These are phyloP conservation scores for Trypanosoma brucei DNA, from an alignment of 208 protist genomes.

Conservation along the genomic window DNA sequence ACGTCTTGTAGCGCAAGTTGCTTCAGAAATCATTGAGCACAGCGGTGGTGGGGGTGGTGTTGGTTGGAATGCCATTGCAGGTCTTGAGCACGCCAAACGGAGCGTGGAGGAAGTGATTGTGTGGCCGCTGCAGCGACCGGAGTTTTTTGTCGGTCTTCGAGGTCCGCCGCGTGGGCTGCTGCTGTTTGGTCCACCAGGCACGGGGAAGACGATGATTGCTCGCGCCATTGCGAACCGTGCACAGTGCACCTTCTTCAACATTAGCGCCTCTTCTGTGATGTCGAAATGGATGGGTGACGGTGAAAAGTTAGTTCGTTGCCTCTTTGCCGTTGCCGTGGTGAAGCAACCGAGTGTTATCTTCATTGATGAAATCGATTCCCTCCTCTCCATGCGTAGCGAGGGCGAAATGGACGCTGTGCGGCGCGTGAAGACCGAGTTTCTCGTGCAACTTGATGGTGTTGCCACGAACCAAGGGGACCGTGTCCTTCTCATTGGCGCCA, in stretches of 20 bases:
- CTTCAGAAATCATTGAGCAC: slow-evolving; percentile 68
- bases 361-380: slow-evolving; percentile 94
- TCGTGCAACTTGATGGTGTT: slow-evolving; percentile 95
- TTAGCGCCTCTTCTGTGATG: slow-evolving; percentile 84
- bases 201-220: slow-evolving; percentile 91
- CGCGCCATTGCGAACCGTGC: slow-evolving; percentile 84
- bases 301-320: slow-evolving; percentile 85
- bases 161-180: slow-evolving; percentile 86
- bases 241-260: slow-evolving; percentile 85
- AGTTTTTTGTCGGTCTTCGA: slow-evolving; percentile 74
- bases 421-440: slow-evolving; percentile 99
- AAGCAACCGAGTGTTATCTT: slow-evolving; percentile 89
- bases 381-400: slow-evolving; percentile 79
- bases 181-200: slow-evolving; percentile 89
- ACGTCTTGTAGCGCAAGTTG: slow-evolving; percentile 65
- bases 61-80: slow-evolving; percentile 79
- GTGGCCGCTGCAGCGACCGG: slow-evolving; percentile 68
- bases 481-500: slow-evolving; percentile 88
- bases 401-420: slow-evolving; percentile 83
- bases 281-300: slow-evolving; percentile 90
- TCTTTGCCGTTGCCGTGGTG: slow-evolving; percentile 87
- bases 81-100: slow-evolving; percentile 71
- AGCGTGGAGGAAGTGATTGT: slow-evolving; percentile 79
- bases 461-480: slow-evolving; percentile 63
- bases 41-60: slow-evolving; percentile 38